phyloP scores from a whole-genome alignment of 257 asterid genomes.

The Solanum rostratum region DNA sequence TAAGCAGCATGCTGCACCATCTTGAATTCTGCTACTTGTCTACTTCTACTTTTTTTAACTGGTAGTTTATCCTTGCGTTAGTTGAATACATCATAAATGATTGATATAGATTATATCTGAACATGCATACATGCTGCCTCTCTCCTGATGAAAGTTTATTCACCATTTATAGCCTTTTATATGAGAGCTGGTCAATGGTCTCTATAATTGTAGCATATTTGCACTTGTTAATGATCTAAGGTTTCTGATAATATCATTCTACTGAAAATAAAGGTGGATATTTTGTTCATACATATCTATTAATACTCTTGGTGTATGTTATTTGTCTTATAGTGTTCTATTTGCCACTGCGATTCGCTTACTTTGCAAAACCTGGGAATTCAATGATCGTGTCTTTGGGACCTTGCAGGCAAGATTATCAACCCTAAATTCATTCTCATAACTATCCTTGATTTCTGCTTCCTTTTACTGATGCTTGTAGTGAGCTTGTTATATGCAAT shows the following conservation, averaged over 20 bases:
- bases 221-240: neutral
- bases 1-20: neutral
- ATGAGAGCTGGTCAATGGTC: neutral
- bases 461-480: neutral
- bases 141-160: neutral
- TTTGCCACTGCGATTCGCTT: slow-evolving; percentile 81
- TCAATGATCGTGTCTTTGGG: slow-evolving; percentile 78
- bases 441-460: neutral
- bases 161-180: neutral
- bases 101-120: neutral
- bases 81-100: neutral
- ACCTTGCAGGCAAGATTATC: slow-evolving; percentile 69
- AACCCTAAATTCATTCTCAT: neutral
- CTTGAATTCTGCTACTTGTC: neutral
- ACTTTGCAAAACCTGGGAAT: slow-evolving; percentile 92
- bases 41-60: neutral
- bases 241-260: neutral
- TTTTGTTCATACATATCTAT: neutral
- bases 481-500: neutral
- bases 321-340: slow-evolving; percentile 37
- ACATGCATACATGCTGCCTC: neutral
- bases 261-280: neutral
- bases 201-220: neutral
- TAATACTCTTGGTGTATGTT: neutral
- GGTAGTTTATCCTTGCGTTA: neutral